Base-by-base conservation (phyloP, 2,329 filamentous ascomycete genomes). In the Thermothelomyces thermophilus region DNA sequence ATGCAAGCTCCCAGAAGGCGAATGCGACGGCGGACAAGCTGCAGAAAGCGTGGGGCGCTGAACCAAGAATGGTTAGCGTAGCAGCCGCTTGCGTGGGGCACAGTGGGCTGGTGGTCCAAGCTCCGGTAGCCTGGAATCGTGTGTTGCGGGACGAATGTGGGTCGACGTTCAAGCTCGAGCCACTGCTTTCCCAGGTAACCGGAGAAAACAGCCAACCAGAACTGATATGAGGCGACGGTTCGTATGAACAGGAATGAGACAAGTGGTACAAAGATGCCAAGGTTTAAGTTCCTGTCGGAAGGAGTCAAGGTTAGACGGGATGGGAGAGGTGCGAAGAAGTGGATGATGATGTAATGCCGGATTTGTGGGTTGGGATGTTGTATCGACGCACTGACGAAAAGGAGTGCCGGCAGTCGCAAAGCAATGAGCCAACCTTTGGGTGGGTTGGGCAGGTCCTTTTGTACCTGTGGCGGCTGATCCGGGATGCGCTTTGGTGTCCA, bases 381-480 rank as follows among this genome's bases (percentile, higher is more conserved):
- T 39, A 53, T 41, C 46, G 48, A 31, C 46, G 36, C 28, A 36
- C 46, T 45, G 48, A 41, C 34, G 35, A 41, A 35, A 30, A 35
- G 35, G 36, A 30, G 30, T 33, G 37, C 24, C 30, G 36, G 41
- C 51, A 33, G 47, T 44, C 33, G 43, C 50, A 55, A 56, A 52
- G 48, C 56, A 53, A 56, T 48, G 47, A 51, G 54, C 53, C 60
- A 54, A 48, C 55, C 54, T 46, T 58, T 48, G 56, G 56, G 60
- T 60, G 61, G 64, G 65, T 62, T 59, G 62, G 58, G 58, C 58
- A 52, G 56, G 54, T 56, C 63, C 58, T 67, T 67, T 66, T 66
- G 64, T 67, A 67, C 63, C 62, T 66, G 46, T 39, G 40, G 37
- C 28, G 33, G 17, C 48, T 44, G 45, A 46, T 37, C 41, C 40